Base-by-base conservation (phyloP, 2,329 filamentous ascomycete genomes). In the Aspergillus brunneoviolaceus region DNA sequence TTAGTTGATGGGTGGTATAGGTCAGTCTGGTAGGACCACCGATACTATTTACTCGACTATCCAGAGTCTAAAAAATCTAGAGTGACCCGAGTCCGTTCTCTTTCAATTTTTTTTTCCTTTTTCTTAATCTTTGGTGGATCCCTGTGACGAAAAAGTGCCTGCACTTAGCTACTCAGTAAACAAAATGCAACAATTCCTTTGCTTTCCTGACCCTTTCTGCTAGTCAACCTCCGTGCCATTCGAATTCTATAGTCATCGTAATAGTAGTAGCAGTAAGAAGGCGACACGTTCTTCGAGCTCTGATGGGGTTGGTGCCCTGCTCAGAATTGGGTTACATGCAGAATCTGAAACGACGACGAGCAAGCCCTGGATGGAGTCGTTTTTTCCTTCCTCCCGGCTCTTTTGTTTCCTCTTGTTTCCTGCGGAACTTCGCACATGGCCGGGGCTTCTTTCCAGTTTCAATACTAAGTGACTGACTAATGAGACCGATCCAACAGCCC, bases 301-400 rank as follows among this genome's bases (percentile, higher is more conserved):
- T 14, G 25, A n/a, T 19, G n/a, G 42, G 19, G 25, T 33, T 31
- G 31, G n/a, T 47, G 48, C 53, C 9, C 53, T 48, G 53, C 52
- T 49, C 19, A 48, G 50, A 54, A 53, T 23, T 45, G 39, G 58
- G 58, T 63, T 53, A 54, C 51, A 27, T 61, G 62, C 58, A 60
- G 62, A 60, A 57, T 61, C 51, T 64, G 62, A 64, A 65, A 64
- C 62, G 23, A 39, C 56, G 57, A 49, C 31, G 35, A 39, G 57
- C 23, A 35, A 35, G 33, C 14, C 11, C 11, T 35, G 11, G 33
- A 35, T 16, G 33, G 14, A 35, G 33, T 42, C 39, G 5, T 7
- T n/a, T 42, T n/a, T 42, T n/a, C 16, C 39, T 42, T 19, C 39
- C 16, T 14, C 16, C 39, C 16, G 12, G 14, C 39, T 45, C 16